phyloP scores from a whole-genome alignment of 805 yeast species.

The Kluyveromyces aestuarii region DNA sequence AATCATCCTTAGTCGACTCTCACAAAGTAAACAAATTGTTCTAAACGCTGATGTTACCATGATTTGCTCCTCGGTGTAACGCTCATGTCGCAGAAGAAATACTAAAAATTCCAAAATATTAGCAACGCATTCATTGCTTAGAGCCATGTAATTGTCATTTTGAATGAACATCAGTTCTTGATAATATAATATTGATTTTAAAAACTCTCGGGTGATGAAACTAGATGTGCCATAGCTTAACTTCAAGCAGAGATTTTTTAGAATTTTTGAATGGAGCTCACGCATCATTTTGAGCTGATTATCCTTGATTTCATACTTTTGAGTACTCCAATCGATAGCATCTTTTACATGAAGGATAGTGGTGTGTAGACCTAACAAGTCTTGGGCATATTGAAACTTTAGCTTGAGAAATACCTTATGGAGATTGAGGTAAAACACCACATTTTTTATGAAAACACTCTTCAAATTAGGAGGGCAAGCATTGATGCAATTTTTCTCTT shows the following conservation, averaged over 20 bases:
- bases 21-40: not conserved
- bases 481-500: not conserved
- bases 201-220: not conserved
- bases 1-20: not conserved
- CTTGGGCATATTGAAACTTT: not conserved
- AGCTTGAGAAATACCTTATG: not conserved
- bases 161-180: conserved; percentile 8
- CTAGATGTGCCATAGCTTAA: not conserved
- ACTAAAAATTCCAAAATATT: not conserved
- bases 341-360: not conserved
- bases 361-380: not conserved
- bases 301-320: not conserved
- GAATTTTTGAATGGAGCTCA: not conserved
- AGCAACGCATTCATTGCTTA: not conserved
- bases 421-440: not conserved
- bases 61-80: not conserved
- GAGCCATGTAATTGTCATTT: conserved; percentile 6
- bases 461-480: not conserved
- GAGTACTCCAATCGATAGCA: not conserved
- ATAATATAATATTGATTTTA: conserved; percentile 12
- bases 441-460: not conserved
- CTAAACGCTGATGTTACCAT: not conserved
- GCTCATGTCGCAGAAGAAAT: not conserved
- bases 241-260: not conserved
- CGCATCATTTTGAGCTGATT: not conserved